Percentiles rank a stretch among this genome's conserved stretches.
Conservation (phyloP, 2,329 filamentous ascomycete genomes). For the Cladosporium sp. region DNA sequence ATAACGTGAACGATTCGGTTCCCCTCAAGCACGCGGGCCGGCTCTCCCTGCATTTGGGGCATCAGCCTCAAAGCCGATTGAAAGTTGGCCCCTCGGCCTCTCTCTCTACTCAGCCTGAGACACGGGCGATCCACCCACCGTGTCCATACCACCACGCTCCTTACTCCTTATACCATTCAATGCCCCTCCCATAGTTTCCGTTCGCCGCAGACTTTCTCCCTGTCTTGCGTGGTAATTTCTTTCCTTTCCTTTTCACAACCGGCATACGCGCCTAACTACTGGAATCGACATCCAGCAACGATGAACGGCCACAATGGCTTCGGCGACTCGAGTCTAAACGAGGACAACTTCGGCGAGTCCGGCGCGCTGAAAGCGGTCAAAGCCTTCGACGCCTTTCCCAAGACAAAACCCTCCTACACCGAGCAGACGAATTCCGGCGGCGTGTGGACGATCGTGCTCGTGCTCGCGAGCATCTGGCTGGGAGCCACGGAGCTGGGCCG, state of each 20-base stretch:
- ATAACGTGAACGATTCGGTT: too few species aligned
- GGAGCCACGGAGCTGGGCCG: conserved; percentile 71
- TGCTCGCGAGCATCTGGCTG: conserved; percentile 69
- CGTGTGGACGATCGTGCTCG: conserved; percentile 86
- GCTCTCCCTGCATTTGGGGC: neutral
- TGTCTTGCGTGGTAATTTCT: neutral
- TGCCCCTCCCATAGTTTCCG: conserved; percentile 2
- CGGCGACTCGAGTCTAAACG: conserved; percentile 65
- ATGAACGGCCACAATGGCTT: conserved; percentile 55
- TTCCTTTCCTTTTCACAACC: neutral
- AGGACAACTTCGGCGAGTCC: conserved; percentile 75
- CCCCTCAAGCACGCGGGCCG: neutral
- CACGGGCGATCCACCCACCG: neutral
- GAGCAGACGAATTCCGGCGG: conserved; percentile 80
- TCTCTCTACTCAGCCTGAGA: neutral
- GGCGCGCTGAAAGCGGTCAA: conserved; percentile 57
- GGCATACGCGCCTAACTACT: neutral
- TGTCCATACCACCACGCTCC: neutral
- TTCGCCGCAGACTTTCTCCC: neutral
- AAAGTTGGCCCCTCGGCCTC: neutral
- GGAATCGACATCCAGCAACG: neutral
- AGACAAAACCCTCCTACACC: conserved; percentile 92
- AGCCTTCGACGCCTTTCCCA: conserved; percentile 97
- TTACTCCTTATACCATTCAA: conserved; percentile 7
- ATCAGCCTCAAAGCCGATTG: neutral